phyloP scores from a whole-genome alignment of 2,329 filamentous ascomycete genomes.

The Colletotrichum agaves region DNA sequence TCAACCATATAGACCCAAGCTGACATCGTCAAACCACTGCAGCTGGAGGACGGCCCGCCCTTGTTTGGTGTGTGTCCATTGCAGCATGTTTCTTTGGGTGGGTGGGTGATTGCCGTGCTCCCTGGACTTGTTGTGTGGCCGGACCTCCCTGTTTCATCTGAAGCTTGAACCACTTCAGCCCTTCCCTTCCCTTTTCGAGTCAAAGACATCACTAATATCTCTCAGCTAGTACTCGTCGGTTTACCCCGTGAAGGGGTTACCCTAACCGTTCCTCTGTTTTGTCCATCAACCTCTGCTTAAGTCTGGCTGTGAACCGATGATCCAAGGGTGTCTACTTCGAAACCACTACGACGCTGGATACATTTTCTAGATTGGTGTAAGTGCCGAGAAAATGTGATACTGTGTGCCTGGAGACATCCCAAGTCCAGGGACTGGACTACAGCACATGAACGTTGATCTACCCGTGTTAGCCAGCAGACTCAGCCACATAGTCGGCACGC shows the following conservation, averaged over 20 bases:
- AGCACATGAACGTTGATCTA: background rate
- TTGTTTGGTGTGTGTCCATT: background rate
- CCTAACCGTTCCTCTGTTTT: background rate
- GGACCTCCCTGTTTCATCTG: slow-evolving; percentile 30
- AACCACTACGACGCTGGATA: background rate
- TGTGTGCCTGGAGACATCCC: background rate
- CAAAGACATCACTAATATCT: background rate
- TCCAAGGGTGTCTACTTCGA: background rate
- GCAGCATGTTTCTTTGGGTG: background rate
- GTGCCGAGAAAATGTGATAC: background rate
- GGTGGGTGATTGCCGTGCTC: background rate
- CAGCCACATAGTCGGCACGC: background rate
- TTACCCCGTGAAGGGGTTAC: slow-evolving; percentile 1
- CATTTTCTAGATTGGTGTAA: background rate
- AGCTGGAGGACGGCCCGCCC: slow-evolving; percentile 20
- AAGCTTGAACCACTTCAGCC: slow-evolving; percentile 24
- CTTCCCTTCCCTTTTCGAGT: background rate
- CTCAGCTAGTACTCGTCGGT: slow-evolving; percentile 3
- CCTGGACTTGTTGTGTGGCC: background rate
- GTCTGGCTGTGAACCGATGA: background rate
- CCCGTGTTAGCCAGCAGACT: background rate
- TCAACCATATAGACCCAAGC: background rate
- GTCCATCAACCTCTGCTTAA: background rate
- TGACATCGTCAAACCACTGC: background rate
- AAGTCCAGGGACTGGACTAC: no score